Evolutionary conservation across 805 yeast genomes (phyloP), one percentile per base, ranked within the genome.

Genomic region (Candida ovalis): DNA sequence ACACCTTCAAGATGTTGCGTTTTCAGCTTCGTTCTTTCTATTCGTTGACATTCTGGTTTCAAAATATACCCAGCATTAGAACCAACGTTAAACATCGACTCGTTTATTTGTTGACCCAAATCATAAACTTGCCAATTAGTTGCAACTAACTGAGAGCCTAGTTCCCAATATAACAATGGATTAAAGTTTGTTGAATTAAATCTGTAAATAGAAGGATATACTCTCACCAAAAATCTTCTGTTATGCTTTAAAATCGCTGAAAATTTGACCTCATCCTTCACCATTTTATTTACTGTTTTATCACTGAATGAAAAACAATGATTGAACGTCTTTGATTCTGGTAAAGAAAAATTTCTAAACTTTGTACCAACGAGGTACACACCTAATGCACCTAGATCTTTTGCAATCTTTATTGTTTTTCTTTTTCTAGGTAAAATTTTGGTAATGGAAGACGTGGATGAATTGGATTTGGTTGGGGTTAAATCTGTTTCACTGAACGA

Each of bases 71-170:
- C 99, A 0, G 76, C 69, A 40, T 72, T 76, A 13, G 75, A 71
- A 0, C 79, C 77, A 15, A 76, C 65, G 44, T 79, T 80, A 64
- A 92, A 89, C 77, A 90, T 69, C 3, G 96, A 88, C 52, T 86
- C 86, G 63, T 90, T 91, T 10, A 94, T 59, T 61, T 90, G 96
- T 61, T 91, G 92, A 0, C 97, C 97, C 17, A 81, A 49, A 61
- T 94, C 99, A 62, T 80, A 84, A 0, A 94, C 84, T 66, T 92
- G 99, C 97, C 97, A 92, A 62, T 92, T 94, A 0, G 96, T 84
- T 0, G 99, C 98, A 4, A 88, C 98, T 89, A 94, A 80, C 61
- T 94, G 99, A 10, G 78, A 84, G 0, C 99, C 99, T 42, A 77
- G 71, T 43, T 74, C 74, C 99, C 99, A 94, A 60, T 80, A 89